Base-by-base conservation (phyloP, 805 yeast species). In the Lipomyces starkeyi region DNA sequence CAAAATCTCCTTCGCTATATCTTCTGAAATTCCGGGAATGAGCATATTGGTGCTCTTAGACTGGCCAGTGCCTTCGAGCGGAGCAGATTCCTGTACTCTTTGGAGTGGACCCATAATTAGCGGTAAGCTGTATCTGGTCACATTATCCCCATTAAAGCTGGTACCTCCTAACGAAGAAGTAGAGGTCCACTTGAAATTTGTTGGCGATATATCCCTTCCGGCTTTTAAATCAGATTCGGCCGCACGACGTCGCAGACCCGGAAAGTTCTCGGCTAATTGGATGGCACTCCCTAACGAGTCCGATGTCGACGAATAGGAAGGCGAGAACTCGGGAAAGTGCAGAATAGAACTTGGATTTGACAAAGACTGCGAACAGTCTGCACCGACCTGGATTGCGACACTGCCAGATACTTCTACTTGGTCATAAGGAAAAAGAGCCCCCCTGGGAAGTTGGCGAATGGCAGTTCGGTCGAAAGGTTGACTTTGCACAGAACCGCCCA, bases 1-100 rank as follows among this genome's bases (percentile, higher is more conserved):
- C 55, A 89, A 90, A 58, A 90, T 17, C 61, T 69, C 71, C n/a
- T 49, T 53, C 17, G 59, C 64, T 61, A 63, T 53, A 17, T 68
- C 71, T 14, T 67, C 71, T 9, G 72, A 61, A 22, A 69, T 66
- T 7, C 72, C 72, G n/a, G 71, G 66, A 54, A 69, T 64, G 11
- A 68, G 68, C 29, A 64, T 52, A 52, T 58, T n/a, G 13, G 40
- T 25, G 22, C 13, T 35, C 7, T n/a, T 52, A 22, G 34, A n/a
- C 40, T 37, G 17, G 40, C 22, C 22, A n/a, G 37, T 3, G 43
- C 14, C 6, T 34, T 2, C 58, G 40, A 25, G 40, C 40, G 22
- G 37, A 27, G 35, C 37, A 27, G 37, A 34, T 55, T 35, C 59
- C 7, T 20, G 47, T 13, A 22, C n/a, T 2, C 1, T 8, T n/a